Percentiles rank a stretch among this genome's conserved stretches.
phyloP scores from a whole-genome alignment of 768 basidiomycete genomes.

The Roridomyces roridus region DNA sequence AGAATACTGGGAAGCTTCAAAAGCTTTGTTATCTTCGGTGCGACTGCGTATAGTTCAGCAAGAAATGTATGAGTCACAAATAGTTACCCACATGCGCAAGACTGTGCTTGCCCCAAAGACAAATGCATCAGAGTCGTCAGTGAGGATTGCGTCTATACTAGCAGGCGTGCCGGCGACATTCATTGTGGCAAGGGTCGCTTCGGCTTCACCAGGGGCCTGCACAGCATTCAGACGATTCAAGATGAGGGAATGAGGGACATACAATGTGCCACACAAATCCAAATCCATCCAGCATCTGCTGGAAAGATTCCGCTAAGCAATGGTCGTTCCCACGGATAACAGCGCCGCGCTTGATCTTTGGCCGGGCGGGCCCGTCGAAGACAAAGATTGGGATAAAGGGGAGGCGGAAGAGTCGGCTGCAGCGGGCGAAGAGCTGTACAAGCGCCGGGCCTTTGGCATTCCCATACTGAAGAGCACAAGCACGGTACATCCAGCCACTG shows the following conservation, averaged over 20 bases:
- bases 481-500: constrained; percentile 21
- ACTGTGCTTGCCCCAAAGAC: constrained; percentile 58
- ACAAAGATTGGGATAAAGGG: constrained; percentile 52
- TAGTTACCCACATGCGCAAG: constrained; percentile 3
- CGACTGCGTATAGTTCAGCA: constrained; percentile 38
- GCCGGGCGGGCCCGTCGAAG: constrained; percentile 54
- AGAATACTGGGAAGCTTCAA: constrained; percentile 42
- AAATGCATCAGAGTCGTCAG: constrained; percentile 56
- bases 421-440: constrained; percentile 47
- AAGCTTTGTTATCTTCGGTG: constrained; percentile 50
- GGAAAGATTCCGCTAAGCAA: constrained; percentile 29
- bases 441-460: constrained; percentile 49
- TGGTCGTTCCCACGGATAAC: constrained; percentile 33
- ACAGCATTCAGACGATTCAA: background rate
- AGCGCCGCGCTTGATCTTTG: constrained; percentile 45
- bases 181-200: constrained; percentile 58
- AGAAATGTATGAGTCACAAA: background rate
- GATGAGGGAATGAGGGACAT: background rate
- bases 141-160: constrained; percentile 52
- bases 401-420: constrained; percentile 42
- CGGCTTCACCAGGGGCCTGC: constrained; percentile 60
- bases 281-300: constrained; percentile 45
- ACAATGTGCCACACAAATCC: constrained; percentile 44
- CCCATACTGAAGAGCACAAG: constrained; percentile 38
- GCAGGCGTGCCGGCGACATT: constrained; percentile 37